phyloP scores from a whole-genome alignment of 306 rosid species.

The Rosa multiflora region DNA sequence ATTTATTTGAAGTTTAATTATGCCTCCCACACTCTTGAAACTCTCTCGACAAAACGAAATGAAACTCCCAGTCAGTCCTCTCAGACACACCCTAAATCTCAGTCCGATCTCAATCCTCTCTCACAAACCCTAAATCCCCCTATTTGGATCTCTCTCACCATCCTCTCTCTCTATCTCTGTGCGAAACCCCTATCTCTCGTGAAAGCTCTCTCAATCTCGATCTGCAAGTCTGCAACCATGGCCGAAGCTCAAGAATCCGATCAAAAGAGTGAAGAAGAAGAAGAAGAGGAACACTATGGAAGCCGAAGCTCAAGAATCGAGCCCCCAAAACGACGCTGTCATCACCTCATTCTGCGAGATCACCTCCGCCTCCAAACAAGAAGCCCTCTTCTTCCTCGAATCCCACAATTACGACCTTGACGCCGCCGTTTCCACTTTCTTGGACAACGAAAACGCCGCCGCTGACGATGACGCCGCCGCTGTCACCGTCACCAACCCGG shows the following conservation, averaged over 20 bases:
- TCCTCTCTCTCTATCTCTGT: no score
- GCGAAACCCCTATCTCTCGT: no score
- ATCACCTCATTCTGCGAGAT: conserved; percentile 71
- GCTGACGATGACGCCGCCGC: conserved; percentile 1
- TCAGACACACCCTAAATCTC: no score
- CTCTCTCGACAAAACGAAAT: no score
- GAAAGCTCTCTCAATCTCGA: no score
- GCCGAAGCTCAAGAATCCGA: neutral
- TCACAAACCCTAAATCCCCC: no score
- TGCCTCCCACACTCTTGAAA: no score
- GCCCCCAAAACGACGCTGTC: conserved; percentile 39
- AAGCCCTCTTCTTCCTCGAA: conserved; percentile 80
- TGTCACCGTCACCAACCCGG: conserved; percentile 6
- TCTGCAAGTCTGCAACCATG: no score
- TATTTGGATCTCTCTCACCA: no score
- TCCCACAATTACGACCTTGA: conserved; percentile 84
- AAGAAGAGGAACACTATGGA: conserved; percentile 19
- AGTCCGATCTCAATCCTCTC: no score
- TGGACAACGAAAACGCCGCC: conserved; percentile 39
- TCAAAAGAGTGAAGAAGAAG: neutral
- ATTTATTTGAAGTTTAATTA: no score
- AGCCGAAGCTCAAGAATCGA: conserved; percentile 34
- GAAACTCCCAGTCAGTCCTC: no score
- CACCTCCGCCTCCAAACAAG: conserved; percentile 70
- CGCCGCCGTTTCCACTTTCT: conserved; percentile 81